Evolutionary conservation across 1,284 basidiomycete species (phyloP).

Genomic region (Leucoagaricus sp.): DNA sequence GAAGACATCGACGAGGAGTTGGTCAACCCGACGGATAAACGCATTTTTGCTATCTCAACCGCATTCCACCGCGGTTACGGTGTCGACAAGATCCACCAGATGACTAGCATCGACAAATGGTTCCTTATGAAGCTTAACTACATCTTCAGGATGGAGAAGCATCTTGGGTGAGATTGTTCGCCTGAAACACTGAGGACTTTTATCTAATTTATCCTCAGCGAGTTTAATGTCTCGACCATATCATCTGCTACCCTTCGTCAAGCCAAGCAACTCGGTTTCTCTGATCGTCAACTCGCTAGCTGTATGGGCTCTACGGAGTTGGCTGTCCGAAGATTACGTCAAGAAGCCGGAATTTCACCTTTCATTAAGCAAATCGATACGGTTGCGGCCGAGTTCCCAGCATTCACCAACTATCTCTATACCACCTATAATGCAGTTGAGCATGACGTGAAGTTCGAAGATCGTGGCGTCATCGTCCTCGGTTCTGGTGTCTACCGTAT

Average conservation of each 20-base stretch:
- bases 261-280: slow-evolving; percentile 96
- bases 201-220: slow-evolving; percentile 51
- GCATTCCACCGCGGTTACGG: slow-evolving; percentile 90
- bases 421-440: slow-evolving; percentile 96
- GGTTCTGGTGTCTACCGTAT: slow-evolving; percentile 99
- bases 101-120: slow-evolving; percentile 99
- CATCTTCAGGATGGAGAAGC: slow-evolving; percentile 80
- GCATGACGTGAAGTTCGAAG: slow-evolving; percentile 88
- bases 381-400: slow-evolving; percentile 98
- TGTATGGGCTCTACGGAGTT: slow-evolving; percentile 87
- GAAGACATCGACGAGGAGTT: slow-evolving; percentile 88
- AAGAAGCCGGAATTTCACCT: slow-evolving; percentile 83
- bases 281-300: slow-evolving; percentile 85
- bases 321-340: slow-evolving; percentile 83
- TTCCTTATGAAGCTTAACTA: slow-evolving; percentile 90
- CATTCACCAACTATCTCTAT: slow-evolving; percentile 98
- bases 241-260: slow-evolving; percentile 70
- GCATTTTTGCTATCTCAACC: slow-evolving; percentile 89
- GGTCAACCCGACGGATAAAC: slow-evolving; percentile 87
- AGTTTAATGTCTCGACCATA: slow-evolving; percentile 71
- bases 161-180: slow-evolving; percentile 57
- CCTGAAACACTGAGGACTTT: neutral
- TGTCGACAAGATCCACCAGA: slow-evolving; percentile 94
- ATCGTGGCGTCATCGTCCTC: slow-evolving; percentile 95
- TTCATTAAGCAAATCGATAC: slow-evolving; percentile 99